Evolutionary conservation across 2,329 filamentous ascomycete genomes (phyloP).

Genomic region (Ophiobolus disseminans): DNA sequence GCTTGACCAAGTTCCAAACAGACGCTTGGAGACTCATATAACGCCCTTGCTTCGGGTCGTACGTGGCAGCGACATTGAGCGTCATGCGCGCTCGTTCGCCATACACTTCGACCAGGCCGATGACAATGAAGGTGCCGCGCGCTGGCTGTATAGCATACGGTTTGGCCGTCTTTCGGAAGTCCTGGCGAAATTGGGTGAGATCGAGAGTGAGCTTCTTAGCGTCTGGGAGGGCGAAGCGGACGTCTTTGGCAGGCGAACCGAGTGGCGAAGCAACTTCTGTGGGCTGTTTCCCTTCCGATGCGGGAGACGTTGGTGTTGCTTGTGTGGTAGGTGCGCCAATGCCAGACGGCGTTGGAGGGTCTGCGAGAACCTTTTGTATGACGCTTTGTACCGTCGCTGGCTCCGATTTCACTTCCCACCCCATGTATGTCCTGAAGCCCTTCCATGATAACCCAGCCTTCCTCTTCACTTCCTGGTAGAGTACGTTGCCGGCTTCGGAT

Average conservation of each 20-base stretch:
- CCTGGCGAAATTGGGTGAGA: constrained; percentile 33
- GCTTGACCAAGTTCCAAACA: constrained; percentile 34
- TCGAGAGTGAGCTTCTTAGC: constrained; percentile 36
- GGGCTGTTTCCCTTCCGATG: constrained; percentile 21
- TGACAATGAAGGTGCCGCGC: constrained; percentile 54
- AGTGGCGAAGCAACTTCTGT: constrained; percentile 14
- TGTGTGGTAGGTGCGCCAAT: constrained; percentile 8
- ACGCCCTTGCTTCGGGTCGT: constrained; percentile 53
- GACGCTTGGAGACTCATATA: constrained; percentile 42
- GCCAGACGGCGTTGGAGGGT: constrained; percentile 10
- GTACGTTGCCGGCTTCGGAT: constrained; percentile 23
- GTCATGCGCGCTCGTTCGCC: constrained; percentile 51
- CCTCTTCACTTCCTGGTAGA: constrained; percentile 34
- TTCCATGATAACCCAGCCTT: constrained; percentile 30
- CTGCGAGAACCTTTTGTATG: constrained; percentile 14
- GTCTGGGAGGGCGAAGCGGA: constrained; percentile 33
- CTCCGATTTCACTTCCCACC: constrained; percentile 28
- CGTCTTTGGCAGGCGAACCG: constrained; percentile 23
- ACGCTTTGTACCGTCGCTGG: constrained; percentile 19
- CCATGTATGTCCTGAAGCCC: constrained; percentile 31
- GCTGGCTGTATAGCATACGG: constrained; percentile 42
- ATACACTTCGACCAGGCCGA: constrained; percentile 56
- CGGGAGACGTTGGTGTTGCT: constrained; percentile 16
- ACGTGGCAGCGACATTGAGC: constrained; percentile 54
- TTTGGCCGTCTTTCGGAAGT: constrained; percentile 30